phyloP scores from a whole-genome alignment of 169 alveolate genomes.

The Pseudocohnilembus persalinus region DNA sequence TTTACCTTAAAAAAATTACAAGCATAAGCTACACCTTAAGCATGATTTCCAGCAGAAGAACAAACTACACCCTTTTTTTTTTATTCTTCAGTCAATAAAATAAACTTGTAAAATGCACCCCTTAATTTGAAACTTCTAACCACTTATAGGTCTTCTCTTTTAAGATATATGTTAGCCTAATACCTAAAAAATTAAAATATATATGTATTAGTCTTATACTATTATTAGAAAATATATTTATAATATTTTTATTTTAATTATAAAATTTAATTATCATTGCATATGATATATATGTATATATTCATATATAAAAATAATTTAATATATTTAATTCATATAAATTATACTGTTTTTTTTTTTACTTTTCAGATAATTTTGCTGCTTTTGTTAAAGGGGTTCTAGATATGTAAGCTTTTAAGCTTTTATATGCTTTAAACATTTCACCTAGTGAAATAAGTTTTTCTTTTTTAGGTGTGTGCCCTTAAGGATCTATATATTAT shows the following conservation, averaged over 20 bases:
- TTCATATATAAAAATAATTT: no score
- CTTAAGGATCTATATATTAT: no score
- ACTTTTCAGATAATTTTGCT: slow-evolving; percentile 9
- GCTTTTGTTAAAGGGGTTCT: slow-evolving; percentile 34
- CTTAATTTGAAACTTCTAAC: slow-evolving; percentile 56
- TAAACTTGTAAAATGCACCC: slow-evolving; percentile 62
- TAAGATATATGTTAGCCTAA: slow-evolving; percentile 21
- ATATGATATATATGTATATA: no score
- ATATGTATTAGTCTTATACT: no score
- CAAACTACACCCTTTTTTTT: slow-evolving; percentile 42
- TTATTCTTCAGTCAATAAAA: slow-evolving; percentile 35
- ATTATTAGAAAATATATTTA: no score
- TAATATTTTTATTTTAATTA: no score
- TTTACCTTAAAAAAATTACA: slow-evolving; percentile 46
- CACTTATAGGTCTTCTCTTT: slow-evolving; percentile 51
- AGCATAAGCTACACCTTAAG: slow-evolving; percentile 76
- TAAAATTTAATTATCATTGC: no score
- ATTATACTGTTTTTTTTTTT: no score
- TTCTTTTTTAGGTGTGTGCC: no score
- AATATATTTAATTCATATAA: no score
- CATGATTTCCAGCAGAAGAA: slow-evolving; percentile 73
- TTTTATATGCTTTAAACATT: slow-evolving; percentile 32
- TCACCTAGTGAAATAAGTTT: slow-evolving; percentile 21
- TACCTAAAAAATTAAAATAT: background rate
- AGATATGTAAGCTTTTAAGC: background rate